Percentiles rank a stretch among this genome's conserved stretches.
phyloP scores from a whole-genome alignment of 495 filamentous ascomycete genomes.

The Neurospora hispaniola region DNA sequence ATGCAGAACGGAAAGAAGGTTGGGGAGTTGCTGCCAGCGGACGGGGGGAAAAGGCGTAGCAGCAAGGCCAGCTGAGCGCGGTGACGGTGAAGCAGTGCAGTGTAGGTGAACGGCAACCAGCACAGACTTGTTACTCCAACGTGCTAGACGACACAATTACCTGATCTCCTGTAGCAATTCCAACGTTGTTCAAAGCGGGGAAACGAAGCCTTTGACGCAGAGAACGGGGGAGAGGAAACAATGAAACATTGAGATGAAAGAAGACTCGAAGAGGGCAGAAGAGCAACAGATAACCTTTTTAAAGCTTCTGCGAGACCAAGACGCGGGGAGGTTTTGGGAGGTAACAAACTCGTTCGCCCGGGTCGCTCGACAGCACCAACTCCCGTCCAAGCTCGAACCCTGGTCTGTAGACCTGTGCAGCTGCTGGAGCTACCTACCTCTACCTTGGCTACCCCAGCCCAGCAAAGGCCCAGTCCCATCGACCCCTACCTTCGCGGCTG shows the following conservation, averaged over 20 bases:
- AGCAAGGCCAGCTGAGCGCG: neutral
- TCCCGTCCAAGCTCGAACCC: neutral
- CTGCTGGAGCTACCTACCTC: neutral
- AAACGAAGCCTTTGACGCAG: neutral
- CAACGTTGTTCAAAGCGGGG: neutral
- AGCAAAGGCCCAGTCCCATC: neutral
- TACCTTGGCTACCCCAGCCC: neutral
- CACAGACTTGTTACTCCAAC: neutral
- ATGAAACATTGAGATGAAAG: slow-evolving; percentile 2
- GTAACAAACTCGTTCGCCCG: neutral
- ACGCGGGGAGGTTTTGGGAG: neutral
- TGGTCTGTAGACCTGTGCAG: neutral
- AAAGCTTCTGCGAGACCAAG: neutral
- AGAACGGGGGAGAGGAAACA: neutral
- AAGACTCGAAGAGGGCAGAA: neutral
- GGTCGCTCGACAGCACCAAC: neutral
- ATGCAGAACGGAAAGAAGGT: neutral
- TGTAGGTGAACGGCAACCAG: neutral
- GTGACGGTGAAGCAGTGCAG: neutral
- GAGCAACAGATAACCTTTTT: neutral
- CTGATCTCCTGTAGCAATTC: neutral
- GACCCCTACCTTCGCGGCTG: neutral
- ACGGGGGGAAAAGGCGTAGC: neutral
- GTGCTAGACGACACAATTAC: neutral
- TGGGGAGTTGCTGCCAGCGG: neutral